Percentiles rank a stretch among this genome's conserved stretches.
Conservation (phyloP, 805 yeast species). For the Yarrowia porcina region DNA sequence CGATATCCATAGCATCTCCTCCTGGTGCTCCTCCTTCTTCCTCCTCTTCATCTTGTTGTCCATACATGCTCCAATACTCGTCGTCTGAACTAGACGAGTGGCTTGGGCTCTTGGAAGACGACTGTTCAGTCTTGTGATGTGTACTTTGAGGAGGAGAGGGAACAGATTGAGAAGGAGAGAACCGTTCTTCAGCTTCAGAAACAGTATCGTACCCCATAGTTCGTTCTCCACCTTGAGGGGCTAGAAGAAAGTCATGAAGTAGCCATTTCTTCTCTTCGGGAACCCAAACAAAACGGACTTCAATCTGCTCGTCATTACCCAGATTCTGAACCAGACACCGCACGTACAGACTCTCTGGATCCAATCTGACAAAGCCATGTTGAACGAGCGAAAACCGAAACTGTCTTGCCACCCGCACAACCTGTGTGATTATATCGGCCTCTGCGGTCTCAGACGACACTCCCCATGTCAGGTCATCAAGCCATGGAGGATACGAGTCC, state of each 20-base stretch:
- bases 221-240: not conserved
- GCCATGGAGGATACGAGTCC: constrained; percentile 12
- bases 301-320: constrained; percentile 11
- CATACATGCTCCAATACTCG: constrained; percentile 14
- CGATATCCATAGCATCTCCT: not conserved
- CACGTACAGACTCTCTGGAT: constrained; percentile 6
- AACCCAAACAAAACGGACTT: constrained; percentile 14
- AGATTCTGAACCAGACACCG: constrained; percentile 20
- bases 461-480: constrained; percentile 19
- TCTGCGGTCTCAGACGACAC: not conserved
- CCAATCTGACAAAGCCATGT: constrained; percentile 8
- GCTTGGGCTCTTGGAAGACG: not conserved
- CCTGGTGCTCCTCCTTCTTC: not conserved
- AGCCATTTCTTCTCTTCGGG: constrained; percentile 19
- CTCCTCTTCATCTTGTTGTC: constrained; percentile 12
- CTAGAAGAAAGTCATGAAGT: not conserved
- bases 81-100: not conserved
- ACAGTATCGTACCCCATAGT: constrained; percentile 1
- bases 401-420: not conserved
- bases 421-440: not conserved
- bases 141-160: constrained; percentile 13
- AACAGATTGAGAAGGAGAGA: not conserved
- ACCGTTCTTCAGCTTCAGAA: constrained; percentile 11
- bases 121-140: not conserved
- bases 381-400: constrained; percentile 9